A percentile compares a stretch with the other conserved stretches of the same genome.
These are phyloP conservation scores for Solanum virginianum DNA, from an alignment of 257 asterid species.

Conservation along the genomic window DNA sequence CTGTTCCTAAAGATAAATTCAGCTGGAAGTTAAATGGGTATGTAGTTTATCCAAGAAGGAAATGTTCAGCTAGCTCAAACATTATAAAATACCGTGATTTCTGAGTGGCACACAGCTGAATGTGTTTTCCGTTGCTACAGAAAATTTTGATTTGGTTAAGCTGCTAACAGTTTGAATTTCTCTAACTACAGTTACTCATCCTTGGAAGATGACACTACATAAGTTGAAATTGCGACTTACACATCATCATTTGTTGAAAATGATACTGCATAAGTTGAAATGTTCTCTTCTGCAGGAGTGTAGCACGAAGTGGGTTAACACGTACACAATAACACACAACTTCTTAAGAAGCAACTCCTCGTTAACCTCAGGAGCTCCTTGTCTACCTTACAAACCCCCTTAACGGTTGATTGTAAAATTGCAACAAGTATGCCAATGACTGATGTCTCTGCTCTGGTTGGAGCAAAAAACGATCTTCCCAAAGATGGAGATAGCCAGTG, in stretches of 20 bases:
- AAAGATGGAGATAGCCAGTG: slow-evolving; percentile 5
- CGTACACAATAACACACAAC: slow-evolving; percentile 59
- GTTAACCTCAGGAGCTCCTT: slow-evolving; percentile 17
- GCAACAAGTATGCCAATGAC: slow-evolving; percentile 56
- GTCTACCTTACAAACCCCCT: slow-evolving; percentile 14
- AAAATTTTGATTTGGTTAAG: neutral
- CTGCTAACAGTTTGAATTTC: neutral
- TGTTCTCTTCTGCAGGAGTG: slow-evolving; percentile 37
- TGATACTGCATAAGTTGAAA: neutral
- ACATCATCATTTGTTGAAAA: neutral
- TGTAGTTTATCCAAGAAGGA: neutral
- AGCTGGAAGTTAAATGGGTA: neutral
- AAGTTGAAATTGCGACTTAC: neutral
- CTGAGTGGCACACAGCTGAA: neutral
- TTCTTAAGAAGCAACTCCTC: slow-evolving; percentile 18
- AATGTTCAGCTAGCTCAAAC: neutral
- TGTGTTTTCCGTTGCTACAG: neutral
- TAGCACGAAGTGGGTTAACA: slow-evolving; percentile 55
- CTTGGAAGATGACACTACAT: neutral
- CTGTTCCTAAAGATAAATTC: neutral
- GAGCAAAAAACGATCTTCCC: slow-evolving; percentile 15
- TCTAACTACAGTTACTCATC: neutral
- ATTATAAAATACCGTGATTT: neutral
- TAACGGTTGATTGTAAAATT: slow-evolving; percentile 42
- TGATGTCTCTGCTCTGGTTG: slow-evolving; percentile 21